Conservation (phyloP, 805 yeast species). For the Yamadazyma tumulicola region DNA sequence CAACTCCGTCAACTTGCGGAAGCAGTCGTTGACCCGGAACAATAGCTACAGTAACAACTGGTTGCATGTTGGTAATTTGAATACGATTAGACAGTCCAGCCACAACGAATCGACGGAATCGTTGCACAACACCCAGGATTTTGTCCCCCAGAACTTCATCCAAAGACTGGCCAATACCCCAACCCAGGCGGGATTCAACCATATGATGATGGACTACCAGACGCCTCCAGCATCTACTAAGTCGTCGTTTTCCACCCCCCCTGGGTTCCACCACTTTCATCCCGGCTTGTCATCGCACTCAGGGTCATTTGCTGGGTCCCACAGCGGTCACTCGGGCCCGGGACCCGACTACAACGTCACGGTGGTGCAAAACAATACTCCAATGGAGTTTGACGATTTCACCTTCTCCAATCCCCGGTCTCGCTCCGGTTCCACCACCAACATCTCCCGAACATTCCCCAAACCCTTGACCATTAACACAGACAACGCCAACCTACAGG, state of each 20-base stretch:
- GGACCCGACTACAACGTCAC: conserved; percentile 1
- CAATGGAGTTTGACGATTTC: conserved; percentile 31
- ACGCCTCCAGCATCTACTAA: conserved; percentile 37
- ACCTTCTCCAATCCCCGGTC: conserved; percentile 21
- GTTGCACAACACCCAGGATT: conserved; percentile 43
- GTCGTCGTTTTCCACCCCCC: conserved; percentile 23
- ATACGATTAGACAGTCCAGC: conserved; percentile 22
- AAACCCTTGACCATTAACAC: conserved; percentile 38
- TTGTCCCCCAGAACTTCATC: conserved; percentile 39
- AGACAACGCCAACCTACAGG: conserved; percentile 27
- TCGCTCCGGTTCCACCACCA: conserved; percentile 18
- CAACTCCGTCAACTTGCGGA: conserved; percentile 36
- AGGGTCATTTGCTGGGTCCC: conserved; percentile 3
- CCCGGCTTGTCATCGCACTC: conserved; percentile 7
- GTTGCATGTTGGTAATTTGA: conserved; percentile 44
- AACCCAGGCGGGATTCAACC: conserved; percentile 22
- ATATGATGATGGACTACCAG: conserved; percentile 40
- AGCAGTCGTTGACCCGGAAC: conserved; percentile 42
- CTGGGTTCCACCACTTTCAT: conserved; percentile 1
- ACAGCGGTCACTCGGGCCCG: conserved; percentile 3
- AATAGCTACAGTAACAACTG: conserved; percentile 34
- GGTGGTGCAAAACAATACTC: conserved; percentile 7
- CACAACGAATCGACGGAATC: conserved; percentile 35
- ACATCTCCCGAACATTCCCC: conserved; percentile 19
- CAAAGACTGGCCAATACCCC: conserved; percentile 26